Conservation (phyloP, 768 basidiomycete species). For the Suillus discolor region DNA sequence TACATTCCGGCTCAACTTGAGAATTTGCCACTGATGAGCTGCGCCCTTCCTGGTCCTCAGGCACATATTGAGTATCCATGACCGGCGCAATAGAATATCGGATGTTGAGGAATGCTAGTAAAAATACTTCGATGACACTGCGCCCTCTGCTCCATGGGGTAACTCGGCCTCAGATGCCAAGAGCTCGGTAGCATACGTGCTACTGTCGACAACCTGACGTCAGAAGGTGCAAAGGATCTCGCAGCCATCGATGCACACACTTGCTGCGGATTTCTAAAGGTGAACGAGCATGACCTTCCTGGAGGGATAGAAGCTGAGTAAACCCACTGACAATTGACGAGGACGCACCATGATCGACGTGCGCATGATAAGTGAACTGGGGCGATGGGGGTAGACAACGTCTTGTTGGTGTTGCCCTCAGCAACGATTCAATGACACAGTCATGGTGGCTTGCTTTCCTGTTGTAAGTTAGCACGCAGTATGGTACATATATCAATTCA, state of each 20-base stretch:
- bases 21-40: neutral
- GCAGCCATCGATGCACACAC: neutral
- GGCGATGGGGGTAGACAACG: neutral
- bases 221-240: neutral
- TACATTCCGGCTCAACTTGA: neutral
- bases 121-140: neutral
- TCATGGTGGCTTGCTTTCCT: neutral
- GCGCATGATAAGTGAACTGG: neutral
- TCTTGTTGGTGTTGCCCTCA: neutral
- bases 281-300: neutral
- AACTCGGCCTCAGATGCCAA: neutral
- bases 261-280: neutral
- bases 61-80: neutral
- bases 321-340: neutral
- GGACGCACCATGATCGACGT: neutral
- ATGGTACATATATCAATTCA: neutral
- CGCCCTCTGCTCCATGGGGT: neutral
- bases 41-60: neutral
- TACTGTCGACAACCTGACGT: neutral
- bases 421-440: neutral
- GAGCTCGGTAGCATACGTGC: neutral
- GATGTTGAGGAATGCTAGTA: neutral
- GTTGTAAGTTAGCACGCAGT: neutral
- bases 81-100: neutral
- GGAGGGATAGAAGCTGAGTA: neutral